A percentile compares a stretch with the other conserved stretches of the same genome.
phyloP scores from a whole-genome alignment of 805 yeast genomes.

The Candida cerambycidarum region DNA sequence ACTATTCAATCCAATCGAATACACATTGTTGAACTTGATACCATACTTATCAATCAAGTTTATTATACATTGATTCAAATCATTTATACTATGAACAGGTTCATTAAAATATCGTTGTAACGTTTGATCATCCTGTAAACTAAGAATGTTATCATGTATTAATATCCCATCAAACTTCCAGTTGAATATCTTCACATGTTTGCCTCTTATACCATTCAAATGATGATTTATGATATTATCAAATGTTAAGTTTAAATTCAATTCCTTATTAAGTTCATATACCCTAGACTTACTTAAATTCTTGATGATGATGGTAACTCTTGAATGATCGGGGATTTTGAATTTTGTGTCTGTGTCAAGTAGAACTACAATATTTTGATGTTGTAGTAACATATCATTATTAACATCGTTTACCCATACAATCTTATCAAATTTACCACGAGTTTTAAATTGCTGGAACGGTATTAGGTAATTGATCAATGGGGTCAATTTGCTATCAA shows the following conservation, averaged over 20 bases:
- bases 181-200: conserved; percentile 42
- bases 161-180: conserved; percentile 48
- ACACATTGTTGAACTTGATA: conserved; percentile 53
- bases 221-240: conserved; percentile 9
- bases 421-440: conserved; percentile 49
- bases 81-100: conserved; percentile 46
- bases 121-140: conserved; percentile 29
- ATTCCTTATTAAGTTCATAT: conserved; percentile 28
- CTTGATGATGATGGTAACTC: conserved; percentile 32
- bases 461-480: conserved; percentile 55
- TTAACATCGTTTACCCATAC: conserved; percentile 42
- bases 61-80: conserved; percentile 50
- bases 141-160: conserved; percentile 41
- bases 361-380: conserved; percentile 15
- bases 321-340: conserved; percentile 14
- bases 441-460: conserved; percentile 50
- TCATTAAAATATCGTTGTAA: conserved; percentile 44
- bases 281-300: conserved; percentile 35
- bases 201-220: conserved; percentile 9
- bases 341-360: conserved; percentile 11
- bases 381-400: conserved; percentile 12
- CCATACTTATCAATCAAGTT: conserved; percentile 35
- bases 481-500: conserved; percentile 50
- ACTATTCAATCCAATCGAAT: conserved; percentile 61
- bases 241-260: conserved; percentile 13